phyloP scores from a whole-genome alignment of 345 rosid genomes.

The Eucalyptus sideroxylon region DNA sequence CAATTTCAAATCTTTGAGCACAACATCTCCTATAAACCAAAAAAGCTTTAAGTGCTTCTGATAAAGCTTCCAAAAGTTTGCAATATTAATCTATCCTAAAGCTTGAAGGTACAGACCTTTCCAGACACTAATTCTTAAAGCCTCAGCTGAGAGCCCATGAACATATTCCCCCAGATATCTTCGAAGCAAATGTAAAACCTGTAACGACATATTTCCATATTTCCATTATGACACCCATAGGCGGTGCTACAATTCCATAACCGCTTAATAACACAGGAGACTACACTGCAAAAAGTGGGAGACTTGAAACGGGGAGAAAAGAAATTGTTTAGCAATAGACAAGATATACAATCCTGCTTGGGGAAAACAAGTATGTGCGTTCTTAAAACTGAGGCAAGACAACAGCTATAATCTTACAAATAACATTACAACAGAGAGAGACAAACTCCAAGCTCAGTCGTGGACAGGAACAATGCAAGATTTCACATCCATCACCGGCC shows the following conservation, averaged over 20 bases:
- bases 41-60: background rate
- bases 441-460: background rate
- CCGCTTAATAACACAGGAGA: background rate
- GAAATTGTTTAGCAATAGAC: background rate
- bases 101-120: conserved; percentile 42
- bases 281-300: background rate
- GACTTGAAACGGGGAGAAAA: background rate
- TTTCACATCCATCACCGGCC: background rate
- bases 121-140: conserved; percentile 96
- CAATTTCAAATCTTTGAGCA: conserved; percentile 84
- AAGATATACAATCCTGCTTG: background rate
- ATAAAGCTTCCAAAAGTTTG: background rate
- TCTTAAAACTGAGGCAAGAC: background rate
- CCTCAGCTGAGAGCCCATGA: conserved; percentile 87
- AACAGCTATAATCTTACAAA: background rate
- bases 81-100: background rate
- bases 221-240: background rate
- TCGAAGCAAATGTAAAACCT: conserved; percentile 97
- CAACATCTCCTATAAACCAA: conserved; percentile 69
- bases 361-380: background rate
- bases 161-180: conserved; percentile 96
- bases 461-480: background rate
- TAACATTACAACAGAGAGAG: background rate
- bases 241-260: background rate
- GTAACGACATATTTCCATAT: background rate